Evolutionary conservation across 129 eudicot genomes (phyloP), one percentile per base, ranked within the genome.

Genomic region (Saposhnikovia divaricata): DNA sequence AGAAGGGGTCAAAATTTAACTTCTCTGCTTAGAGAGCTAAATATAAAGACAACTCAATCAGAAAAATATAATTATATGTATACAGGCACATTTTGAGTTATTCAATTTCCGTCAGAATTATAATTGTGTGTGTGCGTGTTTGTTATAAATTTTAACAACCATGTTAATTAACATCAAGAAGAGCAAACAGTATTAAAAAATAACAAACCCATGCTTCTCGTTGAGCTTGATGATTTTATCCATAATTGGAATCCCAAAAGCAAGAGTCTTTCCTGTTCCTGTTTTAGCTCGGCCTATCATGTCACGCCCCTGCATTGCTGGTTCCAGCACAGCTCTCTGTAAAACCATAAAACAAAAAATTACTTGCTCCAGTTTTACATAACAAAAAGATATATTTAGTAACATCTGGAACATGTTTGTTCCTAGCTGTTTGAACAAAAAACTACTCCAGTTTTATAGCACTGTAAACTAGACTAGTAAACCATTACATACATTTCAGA

Each of bases 231-330:
- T 89, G 34, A 94, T 94, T 68, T 94, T 92, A 82, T 94, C 97
- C 94, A 94, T 72, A 83, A 94, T 85, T 0, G 98, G 98, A 77
- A 94, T 90, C 66, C 97, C 98, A 84, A 94, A 94, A 82, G 98
- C 98, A 50, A 94, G 92, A 45, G 98, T 93, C 87, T 93, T 93
- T 72, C 98, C 98, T 34, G 98, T 93, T 80, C 98, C 98, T 4
- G 98, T 94, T 74, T 89, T 89, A 78, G 98, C 98, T 79, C 98
- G 93, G 5, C 97, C 98, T 37, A 94, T 90, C 97, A 94, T 86
- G 81, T 94, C 98, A 15, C 89, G 91, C 43, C 98, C 98, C 80
- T 90, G 90, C 97, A 92, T 94, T 37, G 98, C 97, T 45, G 98
- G 98, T 61, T 90, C 97, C 51, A 94, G 81, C 48, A 94, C 98